Percentiles rank a stretch among this genome's conserved stretches.
Evolutionary conservation across 2,329 filamentous ascomycete genomes (phyloP).

Genomic region (Hypoxylon sp.): DNA sequence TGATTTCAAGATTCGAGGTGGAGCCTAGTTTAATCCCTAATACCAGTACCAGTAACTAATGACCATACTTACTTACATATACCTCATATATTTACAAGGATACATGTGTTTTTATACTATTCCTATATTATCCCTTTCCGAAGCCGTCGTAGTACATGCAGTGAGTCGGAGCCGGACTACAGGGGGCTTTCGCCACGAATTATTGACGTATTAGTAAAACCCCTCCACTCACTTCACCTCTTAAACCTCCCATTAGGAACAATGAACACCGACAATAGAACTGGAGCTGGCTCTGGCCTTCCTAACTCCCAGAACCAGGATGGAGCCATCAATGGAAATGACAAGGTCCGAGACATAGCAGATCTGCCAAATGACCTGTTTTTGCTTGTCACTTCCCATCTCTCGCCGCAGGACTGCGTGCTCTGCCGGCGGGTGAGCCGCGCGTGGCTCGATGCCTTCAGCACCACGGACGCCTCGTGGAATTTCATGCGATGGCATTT

Average conservation of each 20-base stretch:
- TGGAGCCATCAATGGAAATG: not conserved
- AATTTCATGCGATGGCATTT: conserved; percentile 64
- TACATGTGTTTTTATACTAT: not conserved
- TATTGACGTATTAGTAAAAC: conserved; percentile 8
- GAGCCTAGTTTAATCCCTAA: no score
- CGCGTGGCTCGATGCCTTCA: conserved; percentile 62
- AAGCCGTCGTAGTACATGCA: no score
- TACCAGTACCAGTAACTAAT: no score
- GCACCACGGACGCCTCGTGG: conserved; percentile 59
- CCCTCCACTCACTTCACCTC: conserved; percentile 9
- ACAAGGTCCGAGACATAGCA: conserved; percentile 52
- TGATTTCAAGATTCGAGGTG: no score
- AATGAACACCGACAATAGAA: conserved; percentile 17
- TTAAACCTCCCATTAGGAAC: conserved; percentile 8
- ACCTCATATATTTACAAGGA: not conserved
- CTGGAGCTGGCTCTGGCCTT: not conserved
- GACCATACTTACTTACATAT: no score
- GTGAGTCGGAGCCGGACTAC: not conserved
- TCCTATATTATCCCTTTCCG: not conserved
- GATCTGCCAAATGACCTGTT: conserved; percentile 70
- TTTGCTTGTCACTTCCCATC: conserved; percentile 61
- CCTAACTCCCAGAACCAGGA: conserved; percentile 6
- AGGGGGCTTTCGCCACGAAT: not conserved
- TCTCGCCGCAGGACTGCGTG: conserved; percentile 63
- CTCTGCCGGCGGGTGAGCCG: conserved; percentile 64